A percentile compares a stretch with the other conserved stretches of the same genome.
Evolutionary conservation across 768 basidiomycete genomes (phyloP).

Genomic region (Suillus tomentosus): DNA sequence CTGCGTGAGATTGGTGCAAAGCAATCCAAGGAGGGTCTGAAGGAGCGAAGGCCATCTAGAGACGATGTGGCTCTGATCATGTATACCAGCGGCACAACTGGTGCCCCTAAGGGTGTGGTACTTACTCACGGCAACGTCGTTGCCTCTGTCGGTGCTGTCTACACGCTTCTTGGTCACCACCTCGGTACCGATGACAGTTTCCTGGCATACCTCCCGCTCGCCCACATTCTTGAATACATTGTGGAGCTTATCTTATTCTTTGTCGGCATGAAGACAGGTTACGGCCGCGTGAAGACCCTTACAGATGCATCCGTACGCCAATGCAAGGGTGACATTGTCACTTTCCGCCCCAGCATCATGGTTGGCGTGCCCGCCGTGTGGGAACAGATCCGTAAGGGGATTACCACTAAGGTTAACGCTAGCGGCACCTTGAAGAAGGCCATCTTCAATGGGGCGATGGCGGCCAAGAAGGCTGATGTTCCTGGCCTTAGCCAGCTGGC

Average conservation of each 20-base stretch:
- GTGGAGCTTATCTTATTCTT: constrained; percentile 81
- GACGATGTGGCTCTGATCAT: constrained; percentile 68
- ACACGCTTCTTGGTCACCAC: constrained; percentile 65
- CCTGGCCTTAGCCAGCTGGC: constrained; percentile 68
- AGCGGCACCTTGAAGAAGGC: constrained; percentile 67
- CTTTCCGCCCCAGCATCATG: constrained; percentile 87
- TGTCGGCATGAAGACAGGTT: constrained; percentile 81
- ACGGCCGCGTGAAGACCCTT: constrained; percentile 92
- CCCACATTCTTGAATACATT: constrained; percentile 94
- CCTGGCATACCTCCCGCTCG: constrained; percentile 92
- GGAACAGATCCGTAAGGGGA: constrained; percentile 97
- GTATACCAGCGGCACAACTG: constrained; percentile 91
- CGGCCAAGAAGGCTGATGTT: constrained; percentile 69
- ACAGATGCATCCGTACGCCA: constrained; percentile 92
- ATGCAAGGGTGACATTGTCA: constrained; percentile 82
- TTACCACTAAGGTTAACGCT: constrained; percentile 75
- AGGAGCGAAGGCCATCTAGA: constrained; percentile 48
- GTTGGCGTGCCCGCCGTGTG: constrained; percentile 95
- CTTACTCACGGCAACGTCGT: constrained; percentile 87
- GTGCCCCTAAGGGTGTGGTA: constrained; percentile 91
- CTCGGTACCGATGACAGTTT: constrained; percentile 37
- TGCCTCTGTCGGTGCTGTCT: constrained; percentile 84
- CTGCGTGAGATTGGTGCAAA: constrained; percentile 66
- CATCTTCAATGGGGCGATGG: constrained; percentile 79
- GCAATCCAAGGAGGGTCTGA: constrained; percentile 53